These are phyloP conservation scores for Apiospora aurea DNA, from an alignment of 2,329 filamentous ascomycete species.

Conservation along the genomic window DNA sequence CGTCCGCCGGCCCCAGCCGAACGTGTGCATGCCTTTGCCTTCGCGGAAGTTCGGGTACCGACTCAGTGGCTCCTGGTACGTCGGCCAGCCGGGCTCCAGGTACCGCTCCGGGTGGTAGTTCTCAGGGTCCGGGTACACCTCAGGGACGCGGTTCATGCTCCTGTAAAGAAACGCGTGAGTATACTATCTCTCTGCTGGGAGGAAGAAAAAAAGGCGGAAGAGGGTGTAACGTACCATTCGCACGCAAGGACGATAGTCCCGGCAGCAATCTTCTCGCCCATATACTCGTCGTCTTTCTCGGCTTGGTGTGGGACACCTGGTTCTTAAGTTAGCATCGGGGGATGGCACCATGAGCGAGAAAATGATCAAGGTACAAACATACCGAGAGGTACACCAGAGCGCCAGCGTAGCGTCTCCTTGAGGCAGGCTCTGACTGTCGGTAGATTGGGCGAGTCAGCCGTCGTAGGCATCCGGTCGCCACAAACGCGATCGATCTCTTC, in stretches of 20 bases:
- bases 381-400: constrained; percentile 61
- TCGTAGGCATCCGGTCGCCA: constrained; percentile 59
- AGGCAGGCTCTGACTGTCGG: constrained; percentile 62
- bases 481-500: constrained; percentile 64
- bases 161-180: constrained; percentile 39
- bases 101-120: constrained; percentile 68
- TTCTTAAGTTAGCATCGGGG: background rate
- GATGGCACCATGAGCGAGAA: fast-evolving
- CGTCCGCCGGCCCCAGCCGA: constrained; percentile 68
- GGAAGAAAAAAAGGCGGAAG: background rate
- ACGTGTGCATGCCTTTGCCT: constrained; percentile 65
- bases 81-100: constrained; percentile 68
- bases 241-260: constrained; percentile 57
- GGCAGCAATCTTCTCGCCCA: constrained; percentile 55
- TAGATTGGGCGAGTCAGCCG: constrained; percentile 56
- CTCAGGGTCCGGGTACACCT: constrained; percentile 69
- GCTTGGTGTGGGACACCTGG: constrained; percentile 57
- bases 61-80: constrained; percentile 69
- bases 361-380: constrained; percentile 23
- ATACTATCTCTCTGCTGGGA: too few relatives aligned
- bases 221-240: constrained; percentile 51
- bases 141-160: constrained; percentile 64
- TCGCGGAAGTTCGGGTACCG: constrained; percentile 68
- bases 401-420: constrained; percentile 66
- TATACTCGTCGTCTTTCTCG: constrained; percentile 54